Conservation (phyloP, 305 asterid genomes). For the Salvia sclarea region DNA sequence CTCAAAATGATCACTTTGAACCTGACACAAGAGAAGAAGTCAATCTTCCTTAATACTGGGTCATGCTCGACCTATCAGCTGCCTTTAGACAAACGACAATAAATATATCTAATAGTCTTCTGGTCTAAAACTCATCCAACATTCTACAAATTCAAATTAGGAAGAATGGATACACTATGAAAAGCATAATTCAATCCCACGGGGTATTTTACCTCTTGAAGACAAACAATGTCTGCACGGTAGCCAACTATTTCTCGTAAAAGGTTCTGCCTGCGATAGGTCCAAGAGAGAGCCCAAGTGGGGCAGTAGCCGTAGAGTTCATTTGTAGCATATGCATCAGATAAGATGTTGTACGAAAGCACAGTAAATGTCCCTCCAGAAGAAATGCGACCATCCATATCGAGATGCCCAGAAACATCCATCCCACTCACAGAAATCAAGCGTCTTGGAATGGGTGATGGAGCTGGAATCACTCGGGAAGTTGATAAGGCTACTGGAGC, state of each 20-base stretch:
- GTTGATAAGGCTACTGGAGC: conserved; percentile 58
- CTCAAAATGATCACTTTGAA: conserved; percentile 86
- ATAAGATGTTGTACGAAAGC: conserved; percentile 83
- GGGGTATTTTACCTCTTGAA: conserved; percentile 70
- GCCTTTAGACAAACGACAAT: conserved; percentile 8
- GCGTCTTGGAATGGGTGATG: conserved; percentile 79
- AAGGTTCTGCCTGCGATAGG: conserved; percentile 85
- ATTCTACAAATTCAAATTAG: conserved; percentile 6
- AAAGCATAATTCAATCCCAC: conserved; percentile 14
- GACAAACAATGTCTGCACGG: conserved; percentile 85
- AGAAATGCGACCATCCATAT: conserved; percentile 57
- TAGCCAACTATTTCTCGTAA: conserved; percentile 88
- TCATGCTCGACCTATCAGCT: conserved; percentile 4
- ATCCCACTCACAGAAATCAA: conserved; percentile 66
- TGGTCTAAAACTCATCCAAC: not conserved
- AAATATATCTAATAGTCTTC: not conserved
- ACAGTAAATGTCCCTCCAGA: conserved; percentile 79
- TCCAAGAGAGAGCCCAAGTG: conserved; percentile 94
- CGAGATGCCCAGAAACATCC: conserved; percentile 66
- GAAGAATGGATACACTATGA: not conserved
- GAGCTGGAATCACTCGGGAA: conserved; percentile 88
- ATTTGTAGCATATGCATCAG: conserved; percentile 65
- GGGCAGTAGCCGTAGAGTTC: conserved; percentile 86
- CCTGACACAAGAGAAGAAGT: conserved; percentile 44
- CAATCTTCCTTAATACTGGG: not conserved